These are phyloP conservation scores for Yamadazyma epiphylla DNA, from an alignment of 1,139 yeast species.

Conservation along the genomic window DNA sequence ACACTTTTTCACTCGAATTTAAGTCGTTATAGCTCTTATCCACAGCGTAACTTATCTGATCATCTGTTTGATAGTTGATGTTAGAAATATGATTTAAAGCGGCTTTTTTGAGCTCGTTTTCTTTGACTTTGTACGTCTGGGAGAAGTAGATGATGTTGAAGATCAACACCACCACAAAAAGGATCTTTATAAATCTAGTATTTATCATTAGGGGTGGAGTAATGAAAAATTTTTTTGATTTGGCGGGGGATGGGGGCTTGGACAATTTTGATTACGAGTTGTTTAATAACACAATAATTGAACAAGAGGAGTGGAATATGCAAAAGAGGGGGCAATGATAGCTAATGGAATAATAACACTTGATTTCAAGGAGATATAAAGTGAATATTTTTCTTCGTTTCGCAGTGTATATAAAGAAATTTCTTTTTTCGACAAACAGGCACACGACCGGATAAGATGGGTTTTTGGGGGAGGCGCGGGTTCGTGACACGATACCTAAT, in stretches of 20 bases:
- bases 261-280: too few relatives aligned
- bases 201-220: constrained; percentile 13
- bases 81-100: constrained; percentile 18
- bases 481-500: too few relatives aligned
- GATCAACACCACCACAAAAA: constrained; percentile 19
- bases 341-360: too few relatives aligned
- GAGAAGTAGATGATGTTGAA: constrained; percentile 22
- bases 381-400: too few relatives aligned
- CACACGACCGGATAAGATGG: too few relatives aligned
- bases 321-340: too few relatives aligned
- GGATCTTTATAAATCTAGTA: constrained; percentile 15
- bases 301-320: neutral
- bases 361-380: too few relatives aligned
- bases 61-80: constrained; percentile 20
- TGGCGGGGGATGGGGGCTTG: too few relatives aligned
- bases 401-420: too few relatives aligned
- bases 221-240: neutral
- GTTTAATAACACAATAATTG: too few relatives aligned
- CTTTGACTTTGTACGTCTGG: constrained; percentile 17
- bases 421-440: too few relatives aligned
- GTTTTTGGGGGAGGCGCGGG: too few relatives aligned
- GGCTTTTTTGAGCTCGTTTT: constrained; percentile 16
- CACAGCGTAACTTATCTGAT: constrained; percentile 14
- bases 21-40: constrained; percentile 16
- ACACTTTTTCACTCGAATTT: constrained; percentile 18